A percentile compares a stretch with the other conserved stretches of the same genome.
phyloP scores from a whole-genome alignment of 2,329 filamentous ascomycete genomes.

The Rachicladosporium sp. region DNA sequence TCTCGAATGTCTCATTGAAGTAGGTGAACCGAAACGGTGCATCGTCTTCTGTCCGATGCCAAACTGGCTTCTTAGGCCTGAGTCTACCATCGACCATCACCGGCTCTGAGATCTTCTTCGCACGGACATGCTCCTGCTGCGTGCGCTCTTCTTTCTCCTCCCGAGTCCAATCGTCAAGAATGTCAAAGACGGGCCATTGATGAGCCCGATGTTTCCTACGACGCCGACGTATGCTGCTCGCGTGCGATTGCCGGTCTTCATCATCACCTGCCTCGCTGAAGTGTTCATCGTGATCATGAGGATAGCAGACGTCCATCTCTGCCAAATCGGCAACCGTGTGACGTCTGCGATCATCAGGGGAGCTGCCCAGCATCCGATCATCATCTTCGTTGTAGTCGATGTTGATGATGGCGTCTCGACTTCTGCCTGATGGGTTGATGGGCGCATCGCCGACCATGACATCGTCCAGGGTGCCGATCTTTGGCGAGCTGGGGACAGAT shows the following conservation, averaged over 20 bases:
- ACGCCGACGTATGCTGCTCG: slow-evolving; percentile 6
- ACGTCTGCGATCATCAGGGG: slow-evolving; percentile 29
- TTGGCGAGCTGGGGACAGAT: slow-evolving; percentile 48
- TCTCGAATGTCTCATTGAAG: slow-evolving; percentile 94
- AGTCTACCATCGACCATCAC: slow-evolving; percentile 82
- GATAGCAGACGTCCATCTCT: slow-evolving; percentile 87
- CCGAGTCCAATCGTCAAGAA: slow-evolving; percentile 78
- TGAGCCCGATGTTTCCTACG: slow-evolving; percentile 47
- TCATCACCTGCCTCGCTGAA: slow-evolving; percentile 64
- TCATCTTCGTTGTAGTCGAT: slow-evolving; percentile 30
- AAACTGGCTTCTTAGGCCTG: slow-evolving; percentile 62
- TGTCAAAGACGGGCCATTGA: slow-evolving; percentile 75
- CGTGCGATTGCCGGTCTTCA: slow-evolving; percentile 13
- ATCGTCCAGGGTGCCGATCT: slow-evolving; percentile 44
- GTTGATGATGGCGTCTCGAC: slow-evolving; percentile 37
- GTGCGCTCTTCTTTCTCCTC: slow-evolving; percentile 82
- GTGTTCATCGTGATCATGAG: slow-evolving; percentile 39
- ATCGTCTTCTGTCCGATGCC: slow-evolving; percentile 82
- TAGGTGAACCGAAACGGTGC: slow-evolving; percentile 93
- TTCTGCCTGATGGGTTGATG: slow-evolving; percentile 29
- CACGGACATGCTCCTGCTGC: slow-evolving; percentile 57
- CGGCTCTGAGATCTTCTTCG: slow-evolving; percentile 88
- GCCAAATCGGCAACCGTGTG: slow-evolving; percentile 50
- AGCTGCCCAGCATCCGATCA: slow-evolving; percentile 12
- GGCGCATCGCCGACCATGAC: slow-evolving; percentile 56